Evolutionary conservation across 2,329 filamentous ascomycete species (phyloP), one percentile per base, ranked within the genome.

Genomic region (Cordyceps javanica): DNA sequence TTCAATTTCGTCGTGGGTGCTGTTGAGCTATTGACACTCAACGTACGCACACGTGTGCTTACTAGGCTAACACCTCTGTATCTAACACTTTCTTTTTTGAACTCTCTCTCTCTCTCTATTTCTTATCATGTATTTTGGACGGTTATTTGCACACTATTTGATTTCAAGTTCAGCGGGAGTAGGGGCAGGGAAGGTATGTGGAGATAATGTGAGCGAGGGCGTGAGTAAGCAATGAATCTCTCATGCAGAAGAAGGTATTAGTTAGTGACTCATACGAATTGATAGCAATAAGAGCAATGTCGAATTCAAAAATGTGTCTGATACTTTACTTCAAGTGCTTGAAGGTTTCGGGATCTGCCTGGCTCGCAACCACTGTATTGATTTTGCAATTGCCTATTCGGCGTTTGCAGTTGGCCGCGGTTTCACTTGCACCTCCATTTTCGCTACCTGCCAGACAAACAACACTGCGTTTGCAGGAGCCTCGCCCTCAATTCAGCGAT

Each of bases 21-120:
- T 65, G 63, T 62, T 62, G 61, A 63, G 61, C 62, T 44, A 64
- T 65, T 69, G 69, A 68, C 68, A 23, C 21, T 16, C 9, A 50
- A 28, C 16, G 8, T 9, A 2, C 23, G 21, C 32, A 50, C 45
- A 50, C 45, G 25, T 32, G 23, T 55, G 42, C 25, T n/a, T 26
- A n/a, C 36, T 28, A 48, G 38, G 55, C 55, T 26, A 28, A 51
- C 25, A 46, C 23, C 30, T 49, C 32, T 59, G 57, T 59, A 55
- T 59, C 39, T 59, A 57, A 41, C 38, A n/a, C 23, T 9, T 32
- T 65, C 58, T 38, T 59, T 60, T 14, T 59, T 7, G 36, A 21
- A 45, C 16, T 41, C 25, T 51, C 38, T 44, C 19, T 16, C 26
- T 50, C n/a, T n/a, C n/a, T n/a, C n/a, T 46, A 16, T 32, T 16